A percentile compares a stretch with the other conserved stretches of the same genome.
Evolutionary conservation across 2,329 filamentous ascomycete species (phyloP).

Genomic region (Sordariomycetes sp.): DNA sequence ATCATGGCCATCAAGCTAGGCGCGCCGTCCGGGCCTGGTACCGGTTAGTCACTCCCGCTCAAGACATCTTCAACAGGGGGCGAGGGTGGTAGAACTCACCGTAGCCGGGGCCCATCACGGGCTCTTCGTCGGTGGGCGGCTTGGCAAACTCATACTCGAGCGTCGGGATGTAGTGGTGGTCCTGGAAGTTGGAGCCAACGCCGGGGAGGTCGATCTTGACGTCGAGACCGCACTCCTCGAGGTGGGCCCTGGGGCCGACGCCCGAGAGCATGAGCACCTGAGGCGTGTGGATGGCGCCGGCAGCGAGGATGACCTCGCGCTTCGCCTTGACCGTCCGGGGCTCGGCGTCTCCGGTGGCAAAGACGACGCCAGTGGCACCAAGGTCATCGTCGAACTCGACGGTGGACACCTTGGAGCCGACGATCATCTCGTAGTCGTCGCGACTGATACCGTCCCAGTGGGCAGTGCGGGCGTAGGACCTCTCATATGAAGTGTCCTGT

Average conservation of each 20-base stretch:
- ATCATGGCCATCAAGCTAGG: slow-evolving; percentile 13
- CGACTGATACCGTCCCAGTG: slow-evolving; percentile 15
- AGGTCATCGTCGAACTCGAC: slow-evolving; percentile 12
- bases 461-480: slow-evolving; percentile 15
- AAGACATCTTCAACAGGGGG: background rate
- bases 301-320: slow-evolving; percentile 37
- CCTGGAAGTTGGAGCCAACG: slow-evolving; percentile 49
- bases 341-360: slow-evolving; percentile 8
- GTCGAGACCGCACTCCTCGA: slow-evolving; percentile 30
- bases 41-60: background rate
- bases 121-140: background rate
- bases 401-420: slow-evolving; percentile 12
- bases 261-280: slow-evolving; percentile 41
- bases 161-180: slow-evolving; percentile 23
- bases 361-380: slow-evolving; percentile 16
- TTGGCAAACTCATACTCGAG: slow-evolving; percentile 1
- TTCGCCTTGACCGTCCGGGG: slow-evolving; percentile 14
- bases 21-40: slow-evolving; percentile 5
- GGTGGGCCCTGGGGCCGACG: slow-evolving; percentile 29
- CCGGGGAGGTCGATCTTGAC: slow-evolving; percentile 38
- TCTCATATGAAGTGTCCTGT: slow-evolving; percentile 10
- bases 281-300: slow-evolving; percentile 38
- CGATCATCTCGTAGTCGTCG: slow-evolving; percentile 15
- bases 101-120: background rate
- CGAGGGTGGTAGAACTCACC: background rate